Conservation (phyloP, 129 eudicot species). For the Oenanthe sinensis region DNA sequence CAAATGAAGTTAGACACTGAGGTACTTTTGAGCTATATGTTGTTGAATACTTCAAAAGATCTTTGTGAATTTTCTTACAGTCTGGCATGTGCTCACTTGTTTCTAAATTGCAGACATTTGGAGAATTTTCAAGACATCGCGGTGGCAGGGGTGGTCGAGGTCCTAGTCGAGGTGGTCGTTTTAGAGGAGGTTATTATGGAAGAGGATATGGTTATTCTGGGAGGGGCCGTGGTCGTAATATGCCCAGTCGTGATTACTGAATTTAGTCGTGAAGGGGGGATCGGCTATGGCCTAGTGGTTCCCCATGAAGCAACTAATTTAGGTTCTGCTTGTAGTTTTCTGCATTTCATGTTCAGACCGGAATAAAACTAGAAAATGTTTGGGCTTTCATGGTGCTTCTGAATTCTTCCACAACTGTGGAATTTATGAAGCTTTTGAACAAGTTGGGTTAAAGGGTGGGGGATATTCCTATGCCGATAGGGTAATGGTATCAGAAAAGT, state of each 20-base stretch:
- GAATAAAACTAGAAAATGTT: constrained; percentile 12
- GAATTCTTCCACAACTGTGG: background rate
- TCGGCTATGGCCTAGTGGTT: constrained; percentile 1
- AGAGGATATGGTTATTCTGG: constrained; percentile 52
- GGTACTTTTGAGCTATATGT: constrained; percentile 22
- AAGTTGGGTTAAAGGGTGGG: background rate
- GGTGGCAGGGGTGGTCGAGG: constrained; percentile 83
- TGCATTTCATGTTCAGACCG: constrained; percentile 16
- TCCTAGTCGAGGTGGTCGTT: constrained; percentile 60
- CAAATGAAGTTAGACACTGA: constrained; percentile 38
- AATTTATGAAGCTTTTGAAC: background rate
- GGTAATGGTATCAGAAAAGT: background rate
- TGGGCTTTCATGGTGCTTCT: background rate
- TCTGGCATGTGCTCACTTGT: background rate
- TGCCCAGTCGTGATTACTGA: constrained; percentile 36
- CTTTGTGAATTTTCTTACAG: background rate
- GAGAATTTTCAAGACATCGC: constrained; percentile 70
- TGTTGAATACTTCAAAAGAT: background rate
- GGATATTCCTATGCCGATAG: background rate
- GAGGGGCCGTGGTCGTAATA: constrained; percentile 72
- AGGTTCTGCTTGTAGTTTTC: constrained; percentile 26
- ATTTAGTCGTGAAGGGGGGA: background rate
- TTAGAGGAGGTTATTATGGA: constrained; percentile 39
- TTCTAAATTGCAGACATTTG: constrained; percentile 62
- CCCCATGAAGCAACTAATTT: constrained; percentile 8